Evolutionary conservation across 306 rosid genomes (phyloP), one percentile per base, ranked within the genome.

Genomic region (Prunus davidiana): DNA sequence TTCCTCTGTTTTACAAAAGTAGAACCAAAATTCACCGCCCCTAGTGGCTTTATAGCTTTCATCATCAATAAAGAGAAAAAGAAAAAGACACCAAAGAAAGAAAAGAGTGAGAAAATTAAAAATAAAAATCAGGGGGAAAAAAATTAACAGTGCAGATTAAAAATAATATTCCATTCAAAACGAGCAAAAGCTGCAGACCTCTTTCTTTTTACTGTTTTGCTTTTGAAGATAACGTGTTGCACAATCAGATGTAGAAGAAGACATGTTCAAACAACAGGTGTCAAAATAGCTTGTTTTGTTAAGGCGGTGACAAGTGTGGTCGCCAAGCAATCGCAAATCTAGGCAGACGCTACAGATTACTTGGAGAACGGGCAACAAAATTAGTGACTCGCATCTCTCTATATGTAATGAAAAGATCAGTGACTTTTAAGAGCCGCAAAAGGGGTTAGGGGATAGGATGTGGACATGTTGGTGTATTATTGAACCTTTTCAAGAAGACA

Each of bases 301-400:
- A 43, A n/a, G 61, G 46, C 50, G 43, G 34, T 77, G 76, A 67
- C 65, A 62, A 55, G 58, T 71, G 75, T 82, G 76, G 52, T 8
- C 15, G 18, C 71, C 86, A 82, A 78, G 74, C 69, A 61, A 76
- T 13, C 22, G n/a, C 51, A 20, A 22, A 34, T n/a, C 52, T 32
- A 8, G 57, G 65, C 30, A 0, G 58, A 65, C 74, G 74, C 78
- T 22, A 71, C 70, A 54, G 60, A 80, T 73, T 58, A 43, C 78
- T 67, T 72, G 32, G 45, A 64, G 24, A 32, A 14, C 3, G 24
- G 49, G 15, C 63, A 60, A 60, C 2, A 18, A 52, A 15, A 52
- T 52, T 15, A 18, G 58, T 18, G 8, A 16, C n/a, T 0, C 18
- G 18, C 16, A 3, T 49, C 11, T 18, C 6, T 52, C 4, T 2